Evolutionary conservation across 2,329 filamentous ascomycete genomes (phyloP).

Genomic region (Falciphora oryzae): DNA sequence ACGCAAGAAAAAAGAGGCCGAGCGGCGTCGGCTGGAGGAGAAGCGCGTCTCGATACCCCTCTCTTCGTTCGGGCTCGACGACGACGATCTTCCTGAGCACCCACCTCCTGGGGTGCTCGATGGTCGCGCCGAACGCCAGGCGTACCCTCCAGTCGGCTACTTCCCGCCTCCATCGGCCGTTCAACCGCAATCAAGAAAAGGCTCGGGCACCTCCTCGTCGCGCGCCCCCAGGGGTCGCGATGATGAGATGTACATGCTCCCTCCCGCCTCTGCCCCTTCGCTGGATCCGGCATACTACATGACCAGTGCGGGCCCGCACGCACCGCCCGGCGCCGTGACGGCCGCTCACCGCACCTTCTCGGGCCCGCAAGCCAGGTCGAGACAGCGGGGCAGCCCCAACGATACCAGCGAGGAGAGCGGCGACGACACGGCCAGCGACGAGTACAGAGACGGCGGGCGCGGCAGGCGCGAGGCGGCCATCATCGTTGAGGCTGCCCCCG

Average conservation of each 20-base stretch:
- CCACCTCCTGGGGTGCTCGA: slow-evolving; percentile 31
- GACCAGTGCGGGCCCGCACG: slow-evolving; percentile 26
- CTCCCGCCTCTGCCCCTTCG: slow-evolving; percentile 21
- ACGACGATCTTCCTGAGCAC: slow-evolving; percentile 32
- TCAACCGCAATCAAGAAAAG: slow-evolving; percentile 8
- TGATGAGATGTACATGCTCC: slow-evolving; percentile 36
- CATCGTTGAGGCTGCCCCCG: slow-evolving; percentile 31
- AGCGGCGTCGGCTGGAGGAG: slow-evolving; percentile 23
- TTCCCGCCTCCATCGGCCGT: slow-evolving; percentile 38
- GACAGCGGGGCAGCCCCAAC: slow-evolving; percentile 24
- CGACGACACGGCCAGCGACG: slow-evolving; percentile 31
- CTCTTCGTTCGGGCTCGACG: slow-evolving; percentile 38
- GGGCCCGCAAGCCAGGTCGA: slow-evolving; percentile 20
- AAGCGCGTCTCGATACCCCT: slow-evolving; percentile 46
- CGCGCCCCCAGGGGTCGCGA: slow-evolving; percentile 8
- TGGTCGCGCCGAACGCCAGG: slow-evolving; percentile 24
- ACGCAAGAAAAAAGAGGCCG: slow-evolving; percentile 46
- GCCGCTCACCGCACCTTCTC: slow-evolving; percentile 27
- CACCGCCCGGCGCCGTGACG: slow-evolving; percentile 26
- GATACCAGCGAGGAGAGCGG: slow-evolving; percentile 25
- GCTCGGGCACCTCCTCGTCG: slow-evolving; percentile 25
- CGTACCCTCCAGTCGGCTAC: slow-evolving; percentile 44
- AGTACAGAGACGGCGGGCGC: slow-evolving; percentile 26
- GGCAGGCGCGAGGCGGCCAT: slow-evolving; percentile 27
- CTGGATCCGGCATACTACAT: too few relatives aligned